A percentile compares a stretch with the other conserved stretches of the same genome.
These are phyloP conservation scores for Phytophthora brassicae DNA, from an alignment of 352 stramenopile species.

Conservation along the genomic window DNA sequence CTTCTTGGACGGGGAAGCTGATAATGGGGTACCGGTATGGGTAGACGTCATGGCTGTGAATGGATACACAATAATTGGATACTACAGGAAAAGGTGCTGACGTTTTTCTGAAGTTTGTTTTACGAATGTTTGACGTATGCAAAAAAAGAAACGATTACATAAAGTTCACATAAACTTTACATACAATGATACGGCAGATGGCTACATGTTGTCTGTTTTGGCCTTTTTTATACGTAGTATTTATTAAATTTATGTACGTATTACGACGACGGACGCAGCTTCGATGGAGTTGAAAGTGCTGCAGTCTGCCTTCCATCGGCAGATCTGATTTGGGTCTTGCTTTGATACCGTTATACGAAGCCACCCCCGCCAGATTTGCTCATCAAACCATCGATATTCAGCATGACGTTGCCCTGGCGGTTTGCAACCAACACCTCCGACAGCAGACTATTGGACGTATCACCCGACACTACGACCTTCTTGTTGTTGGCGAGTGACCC, in stretches of 20 bases:
- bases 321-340: not conserved
- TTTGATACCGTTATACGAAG: slow-evolving; percentile 12
- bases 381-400: slow-evolving; percentile 39
- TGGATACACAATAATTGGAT: not conserved
- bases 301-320: slow-evolving; percentile 18
- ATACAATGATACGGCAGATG: not conserved
- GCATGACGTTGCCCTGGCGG: slow-evolving; percentile 44
- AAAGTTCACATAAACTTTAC: slow-evolving; percentile 2
- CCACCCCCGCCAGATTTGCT: slow-evolving; percentile 18
- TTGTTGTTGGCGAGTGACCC: slow-evolving; percentile 42
- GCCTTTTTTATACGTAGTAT: too few species aligned
- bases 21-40: not conserved
- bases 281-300: too few species aligned
- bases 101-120: not conserved
- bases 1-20: slow-evolving; percentile 24
- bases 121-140: slow-evolving; percentile 31
- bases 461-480: slow-evolving; percentile 42
- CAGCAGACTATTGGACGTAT: slow-evolving; percentile 52
- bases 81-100: not conserved
- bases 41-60: slow-evolving; percentile 2
- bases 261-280: too few species aligned
- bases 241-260: too few species aligned
- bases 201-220: slow-evolving; percentile 2
- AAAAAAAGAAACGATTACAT: not conserved
- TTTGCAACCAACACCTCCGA: slow-evolving; percentile 49